These are phyloP conservation scores for Cystobasidium tubakii DNA, from an alignment of 768 basidiomycete genomes.

Conservation along the genomic window DNA sequence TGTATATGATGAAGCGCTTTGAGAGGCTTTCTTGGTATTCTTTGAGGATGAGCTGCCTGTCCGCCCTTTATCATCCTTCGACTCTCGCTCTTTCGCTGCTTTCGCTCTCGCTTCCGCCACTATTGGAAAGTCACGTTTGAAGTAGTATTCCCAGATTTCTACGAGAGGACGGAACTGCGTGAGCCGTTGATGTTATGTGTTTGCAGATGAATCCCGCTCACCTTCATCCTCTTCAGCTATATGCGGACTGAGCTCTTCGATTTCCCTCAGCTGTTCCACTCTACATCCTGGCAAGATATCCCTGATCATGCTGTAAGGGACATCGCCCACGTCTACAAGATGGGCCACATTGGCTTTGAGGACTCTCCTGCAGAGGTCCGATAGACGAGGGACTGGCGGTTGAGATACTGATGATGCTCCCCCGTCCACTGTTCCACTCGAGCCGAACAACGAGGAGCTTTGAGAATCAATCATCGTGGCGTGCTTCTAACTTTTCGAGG, in stretches of 20 bases:
- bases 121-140: conserved; percentile 36
- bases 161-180: neutral
- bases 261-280: conserved; percentile 26
- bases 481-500: neutral
- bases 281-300: conserved; percentile 23
- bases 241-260: conserved; percentile 29
- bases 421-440: neutral
- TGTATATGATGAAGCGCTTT: neutral
- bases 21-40: neutral
- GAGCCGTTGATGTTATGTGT: neutral
- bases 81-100: neutral
- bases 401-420: neutral
- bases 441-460: neutral
- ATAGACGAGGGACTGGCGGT: conserved; percentile 19
- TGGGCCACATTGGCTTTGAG: conserved; percentile 24
- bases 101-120: conserved; percentile 16
- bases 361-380: conserved; percentile 29
- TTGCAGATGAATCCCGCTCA: no score
- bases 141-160: conserved; percentile 36
- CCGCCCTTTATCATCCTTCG: neutral
- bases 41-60: neutral
- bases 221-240: conserved; percentile 34
- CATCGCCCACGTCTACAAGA: conserved; percentile 29
- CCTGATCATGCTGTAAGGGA: conserved; percentile 21
- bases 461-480: neutral